Evolutionary conservation across 2,329 filamentous ascomycete species (phyloP).

Genomic region (Didymella keratinophila): DNA sequence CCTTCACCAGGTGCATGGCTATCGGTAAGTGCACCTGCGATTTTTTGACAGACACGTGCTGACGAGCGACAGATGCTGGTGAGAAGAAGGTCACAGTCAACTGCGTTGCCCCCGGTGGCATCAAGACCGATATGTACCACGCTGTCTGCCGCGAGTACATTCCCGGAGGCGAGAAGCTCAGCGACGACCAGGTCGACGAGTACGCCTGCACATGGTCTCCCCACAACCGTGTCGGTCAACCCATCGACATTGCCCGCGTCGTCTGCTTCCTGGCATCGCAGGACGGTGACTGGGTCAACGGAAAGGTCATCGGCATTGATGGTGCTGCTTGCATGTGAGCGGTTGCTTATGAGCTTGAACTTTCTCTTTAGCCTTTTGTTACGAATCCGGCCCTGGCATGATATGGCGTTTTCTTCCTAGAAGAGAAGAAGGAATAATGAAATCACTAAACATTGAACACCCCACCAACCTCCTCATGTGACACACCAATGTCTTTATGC

Average conservation of each 20-base stretch:
- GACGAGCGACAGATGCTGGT: conserved; percentile 52
- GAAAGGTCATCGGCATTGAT: conserved; percentile 61
- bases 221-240: conserved; percentile 70
- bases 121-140: conserved; percentile 68
- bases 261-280: conserved; percentile 67
- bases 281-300: conserved; percentile 65
- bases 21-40: conserved; percentile 47
- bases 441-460: conserved; percentile 3
- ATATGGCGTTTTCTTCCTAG: conserved; percentile 25
- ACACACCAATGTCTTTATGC: not conserved
- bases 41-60: conserved; percentile 12
- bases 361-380: conserved; percentile 23
- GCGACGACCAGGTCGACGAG: conserved; percentile 67
- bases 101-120: conserved; percentile 65
- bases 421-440: conserved; percentile 22
- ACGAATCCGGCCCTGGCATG: conserved; percentile 25
- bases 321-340: conserved; percentile 54
- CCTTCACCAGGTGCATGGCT: conserved; percentile 63
- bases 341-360: conserved; percentile 1
- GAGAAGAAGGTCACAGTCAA: conserved; percentile 67
- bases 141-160: conserved; percentile 71
- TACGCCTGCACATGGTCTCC: conserved; percentile 71
- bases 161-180: conserved; percentile 63
- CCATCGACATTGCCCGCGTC: conserved; percentile 72
- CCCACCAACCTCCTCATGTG: not conserved